A percentile compares a stretch with the other conserved stretches of the same genome.
Conservation (phyloP, 345 rosid species). For the Citrus inodora region DNA sequence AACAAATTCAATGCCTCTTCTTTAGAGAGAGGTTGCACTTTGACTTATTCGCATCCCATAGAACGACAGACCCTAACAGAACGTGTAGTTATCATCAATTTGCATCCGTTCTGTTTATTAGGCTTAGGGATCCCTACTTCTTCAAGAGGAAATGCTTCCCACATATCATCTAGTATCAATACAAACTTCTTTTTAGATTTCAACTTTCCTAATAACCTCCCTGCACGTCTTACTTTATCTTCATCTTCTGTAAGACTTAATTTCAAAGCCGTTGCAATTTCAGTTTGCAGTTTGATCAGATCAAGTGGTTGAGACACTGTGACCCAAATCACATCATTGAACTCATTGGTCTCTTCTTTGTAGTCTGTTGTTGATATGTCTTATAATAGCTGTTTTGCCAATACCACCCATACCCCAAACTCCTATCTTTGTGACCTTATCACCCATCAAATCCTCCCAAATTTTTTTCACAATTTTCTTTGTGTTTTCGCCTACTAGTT, state of each 20-base stretch:
- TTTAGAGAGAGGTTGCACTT: constrained; percentile 9
- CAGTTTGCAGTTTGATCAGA: neutral
- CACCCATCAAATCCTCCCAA: too few relatives aligned
- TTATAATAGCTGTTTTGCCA: too few relatives aligned
- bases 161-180: neutral
- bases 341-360: neutral
- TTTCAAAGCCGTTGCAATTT: neutral
- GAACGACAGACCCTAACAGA: neutral
- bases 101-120: neutral
- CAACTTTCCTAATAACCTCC: neutral
- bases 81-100: neutral
- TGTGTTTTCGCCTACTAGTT: neutral
- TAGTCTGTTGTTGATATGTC: too few relatives aligned
- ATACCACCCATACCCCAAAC: too few relatives aligned
- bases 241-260: too few relatives aligned
- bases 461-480: too few relatives aligned
- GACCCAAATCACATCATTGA: constrained; percentile 10
- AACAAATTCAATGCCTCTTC: too few relatives aligned
- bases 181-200: neutral
- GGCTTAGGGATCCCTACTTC: constrained; percentile 13
- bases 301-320: neutral
- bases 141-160: neutral
- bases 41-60: constrained; percentile 4
- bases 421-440: too few relatives aligned
- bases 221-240: constrained; percentile 4